A percentile compares a stretch with the other conserved stretches of the same genome.
phyloP scores from a whole-genome alignment of 1,139 yeast species.

The Schizosaccharomyces versatilis region DNA sequence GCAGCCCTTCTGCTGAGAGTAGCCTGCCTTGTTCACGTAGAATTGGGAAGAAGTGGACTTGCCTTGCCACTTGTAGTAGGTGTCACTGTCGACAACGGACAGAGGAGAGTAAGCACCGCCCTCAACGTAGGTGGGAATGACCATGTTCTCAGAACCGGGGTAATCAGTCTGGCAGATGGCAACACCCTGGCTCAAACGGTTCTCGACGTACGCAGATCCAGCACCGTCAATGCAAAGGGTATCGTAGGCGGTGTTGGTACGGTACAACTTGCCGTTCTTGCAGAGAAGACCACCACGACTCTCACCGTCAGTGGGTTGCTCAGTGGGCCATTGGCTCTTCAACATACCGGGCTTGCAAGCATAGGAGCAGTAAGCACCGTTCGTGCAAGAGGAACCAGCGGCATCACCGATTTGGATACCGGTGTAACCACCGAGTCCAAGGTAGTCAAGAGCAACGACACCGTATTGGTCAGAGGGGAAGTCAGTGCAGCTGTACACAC shows the following conservation, averaged over 20 bases:
- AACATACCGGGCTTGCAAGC: constrained; percentile 94
- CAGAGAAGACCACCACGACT: constrained; percentile 80
- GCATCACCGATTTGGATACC: constrained; percentile 45
- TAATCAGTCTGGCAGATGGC: constrained; percentile 93
- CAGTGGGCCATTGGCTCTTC: constrained; percentile 85
- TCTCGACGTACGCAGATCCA: constrained; percentile 43
- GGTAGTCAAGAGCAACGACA: constrained; percentile 63
- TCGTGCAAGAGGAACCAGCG: constrained; percentile 45
- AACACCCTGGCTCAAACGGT: constrained; percentile 40
- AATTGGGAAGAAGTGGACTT: constrained; percentile 72
- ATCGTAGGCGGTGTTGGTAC: constrained; percentile 38
- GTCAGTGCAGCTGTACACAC: constrained; percentile 45
- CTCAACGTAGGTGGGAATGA: constrained; percentile 59
- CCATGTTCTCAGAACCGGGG: constrained; percentile 98
- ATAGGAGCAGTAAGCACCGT: constrained; percentile 86
- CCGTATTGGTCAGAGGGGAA: constrained; percentile 82
- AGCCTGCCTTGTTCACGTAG: constrained; percentile 94
- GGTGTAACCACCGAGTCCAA: constrained; percentile 80
- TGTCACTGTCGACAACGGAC: constrained; percentile 55
- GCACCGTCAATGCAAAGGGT: constrained; percentile 73
- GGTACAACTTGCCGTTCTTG: constrained; percentile 56
- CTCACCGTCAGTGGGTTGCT: constrained; percentile 68
- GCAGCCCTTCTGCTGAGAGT: constrained; percentile 72
- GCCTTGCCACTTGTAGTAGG: constrained; percentile 68
- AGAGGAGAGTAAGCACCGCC: constrained; percentile 44